These are phyloP conservation scores for Tuber melanosporum DNA, from an alignment of 495 filamentous ascomycete species.

Conservation along the genomic window DNA sequence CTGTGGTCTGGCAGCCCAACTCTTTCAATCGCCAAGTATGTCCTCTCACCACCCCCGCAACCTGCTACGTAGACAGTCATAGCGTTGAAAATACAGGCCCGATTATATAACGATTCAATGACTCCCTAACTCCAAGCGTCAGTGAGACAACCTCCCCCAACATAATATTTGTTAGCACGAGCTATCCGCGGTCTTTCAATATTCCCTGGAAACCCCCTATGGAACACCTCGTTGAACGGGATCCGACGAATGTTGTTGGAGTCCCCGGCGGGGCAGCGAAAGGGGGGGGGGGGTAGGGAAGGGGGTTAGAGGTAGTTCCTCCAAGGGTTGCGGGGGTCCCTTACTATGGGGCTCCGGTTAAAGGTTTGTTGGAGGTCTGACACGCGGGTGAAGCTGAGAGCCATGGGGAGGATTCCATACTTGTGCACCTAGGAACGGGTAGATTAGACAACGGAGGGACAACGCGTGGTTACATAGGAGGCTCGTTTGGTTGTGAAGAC, in stretches of 20 bases:
- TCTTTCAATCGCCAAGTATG: not conserved
- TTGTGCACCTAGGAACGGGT: not conserved
- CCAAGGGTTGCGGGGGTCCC: not conserved
- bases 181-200: not conserved
- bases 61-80: not conserved
- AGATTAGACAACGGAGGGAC: not conserved
- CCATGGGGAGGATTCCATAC: not conserved
- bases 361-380: not conserved
- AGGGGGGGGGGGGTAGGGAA: not conserved
- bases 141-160: not conserved
- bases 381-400: not conserved
- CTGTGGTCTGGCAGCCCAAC: not conserved
- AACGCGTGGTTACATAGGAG: not conserved
- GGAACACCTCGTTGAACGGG: not conserved
- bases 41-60: not conserved
- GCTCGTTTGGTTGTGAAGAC: not conserved
- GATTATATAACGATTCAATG: not conserved
- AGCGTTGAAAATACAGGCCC: not conserved
- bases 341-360: not conserved
- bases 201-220: not conserved
- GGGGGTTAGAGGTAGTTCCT: not conserved
- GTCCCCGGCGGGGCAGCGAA: not conserved
- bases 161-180: not conserved
- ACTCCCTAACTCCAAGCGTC: not conserved
- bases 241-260: not conserved